These are phyloP conservation scores for Chaetomium globosum DNA, from an alignment of 2,329 filamentous ascomycete genomes.

Conservation along the genomic window DNA sequence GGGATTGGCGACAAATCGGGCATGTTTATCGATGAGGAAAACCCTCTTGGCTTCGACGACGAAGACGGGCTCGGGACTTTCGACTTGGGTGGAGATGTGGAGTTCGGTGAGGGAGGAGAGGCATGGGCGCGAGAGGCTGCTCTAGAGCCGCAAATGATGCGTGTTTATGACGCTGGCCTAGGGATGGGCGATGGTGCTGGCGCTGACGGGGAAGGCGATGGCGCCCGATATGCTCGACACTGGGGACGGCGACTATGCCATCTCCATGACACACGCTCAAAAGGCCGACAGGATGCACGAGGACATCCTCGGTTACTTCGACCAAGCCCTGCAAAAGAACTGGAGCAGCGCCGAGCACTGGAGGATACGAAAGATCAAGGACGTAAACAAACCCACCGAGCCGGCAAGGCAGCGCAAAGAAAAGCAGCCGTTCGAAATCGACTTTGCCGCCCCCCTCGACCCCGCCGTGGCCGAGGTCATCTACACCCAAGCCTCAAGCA, in stretches of 20 bases:
- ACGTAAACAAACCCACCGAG: slow-evolving; percentile 65
- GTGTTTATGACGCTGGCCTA: slow-evolving; percentile 69
- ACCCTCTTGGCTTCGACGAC: slow-evolving; percentile 78
- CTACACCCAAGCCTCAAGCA: slow-evolving; percentile 79
- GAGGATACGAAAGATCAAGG: slow-evolving; percentile 93
- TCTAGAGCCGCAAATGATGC: slow-evolving; percentile 81
- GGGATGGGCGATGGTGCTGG: slow-evolving; percentile 57
- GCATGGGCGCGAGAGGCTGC: slow-evolving; percentile 92
- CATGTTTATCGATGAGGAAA: slow-evolving; percentile 84
- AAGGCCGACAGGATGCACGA: slow-evolving; percentile 76
- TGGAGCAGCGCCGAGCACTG: slow-evolving; percentile 99
- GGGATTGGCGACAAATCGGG: slow-evolving; percentile 69
- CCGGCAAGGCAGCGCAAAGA: slow-evolving; percentile 76
- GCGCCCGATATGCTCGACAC: slow-evolving; percentile 62
- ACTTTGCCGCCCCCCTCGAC: slow-evolving; percentile 78
- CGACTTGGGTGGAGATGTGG: slow-evolving; percentile 70
- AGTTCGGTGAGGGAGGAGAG: slow-evolving; percentile 94
- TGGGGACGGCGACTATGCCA: slow-evolving; percentile 71
- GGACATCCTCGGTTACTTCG: slow-evolving; percentile 97
- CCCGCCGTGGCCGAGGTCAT: slow-evolving; percentile 71
- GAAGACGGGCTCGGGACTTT: slow-evolving; percentile 76
- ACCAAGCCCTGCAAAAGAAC: slow-evolving; percentile 93
- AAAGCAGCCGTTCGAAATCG: slow-evolving; percentile 94
- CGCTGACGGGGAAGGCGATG: slow-evolving; percentile 56
- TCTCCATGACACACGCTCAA: slow-evolving; percentile 73